Evolutionary conservation across 768 basidiomycete species (phyloP).

Genomic region (Dioszegia aurantiaca): DNA sequence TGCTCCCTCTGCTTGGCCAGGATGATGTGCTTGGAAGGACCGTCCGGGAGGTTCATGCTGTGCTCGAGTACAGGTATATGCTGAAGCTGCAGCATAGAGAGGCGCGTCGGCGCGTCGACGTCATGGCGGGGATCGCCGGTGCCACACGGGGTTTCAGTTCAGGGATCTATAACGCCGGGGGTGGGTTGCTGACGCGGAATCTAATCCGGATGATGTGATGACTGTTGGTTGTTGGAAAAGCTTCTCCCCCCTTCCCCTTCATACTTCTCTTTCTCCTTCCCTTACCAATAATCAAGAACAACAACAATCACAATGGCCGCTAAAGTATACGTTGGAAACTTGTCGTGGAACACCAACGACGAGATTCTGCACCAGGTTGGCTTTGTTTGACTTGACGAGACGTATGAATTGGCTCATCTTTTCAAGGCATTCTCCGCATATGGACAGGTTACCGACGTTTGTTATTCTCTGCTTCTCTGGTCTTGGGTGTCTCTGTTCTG

Average conservation of each 20-base stretch:
- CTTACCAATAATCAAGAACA: slow-evolving; percentile 13
- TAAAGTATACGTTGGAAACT: slow-evolving; percentile 54
- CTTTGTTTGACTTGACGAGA: slow-evolving; percentile 49
- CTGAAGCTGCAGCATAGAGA: no score
- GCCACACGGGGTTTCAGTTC: not conserved
- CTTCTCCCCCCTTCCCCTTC: slow-evolving; percentile 14
- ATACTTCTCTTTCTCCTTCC: slow-evolving; percentile 4
- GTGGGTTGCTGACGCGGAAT: no score
- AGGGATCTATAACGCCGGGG: no score
- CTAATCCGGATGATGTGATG: no score
- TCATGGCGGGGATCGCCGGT: no score
- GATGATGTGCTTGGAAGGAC: slow-evolving; percentile 41
- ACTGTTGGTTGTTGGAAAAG: no score
- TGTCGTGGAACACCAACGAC: slow-evolving; percentile 70
- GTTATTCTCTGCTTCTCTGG: slow-evolving; percentile 56
- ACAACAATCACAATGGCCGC: slow-evolving; percentile 30
- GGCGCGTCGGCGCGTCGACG: no score
- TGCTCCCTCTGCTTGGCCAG: slow-evolving; percentile 73
- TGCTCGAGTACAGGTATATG: no score
- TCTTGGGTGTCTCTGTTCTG: slow-evolving; percentile 3
- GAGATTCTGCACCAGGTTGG: slow-evolving; percentile 79
- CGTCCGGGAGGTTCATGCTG: slow-evolving; percentile 31
- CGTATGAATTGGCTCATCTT: slow-evolving; percentile 52
- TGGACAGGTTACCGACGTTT: slow-evolving; percentile 87
- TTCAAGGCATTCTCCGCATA: slow-evolving; percentile 75